Base-by-base conservation (phyloP, 2,329 filamentous ascomycete species). In the Aspergillus ustus region DNA sequence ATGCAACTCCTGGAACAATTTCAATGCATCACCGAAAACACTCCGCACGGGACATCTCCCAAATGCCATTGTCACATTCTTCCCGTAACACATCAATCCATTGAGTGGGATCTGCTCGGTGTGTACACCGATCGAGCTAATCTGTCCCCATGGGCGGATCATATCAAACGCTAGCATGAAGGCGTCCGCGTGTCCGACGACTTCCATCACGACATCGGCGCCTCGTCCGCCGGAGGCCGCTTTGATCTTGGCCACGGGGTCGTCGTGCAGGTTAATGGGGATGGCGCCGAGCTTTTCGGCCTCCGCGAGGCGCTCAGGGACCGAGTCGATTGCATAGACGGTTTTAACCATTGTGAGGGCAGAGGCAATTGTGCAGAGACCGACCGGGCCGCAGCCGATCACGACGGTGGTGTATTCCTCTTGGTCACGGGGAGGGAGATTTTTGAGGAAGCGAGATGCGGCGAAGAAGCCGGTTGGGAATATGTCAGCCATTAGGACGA, bases 351-450 rank as follows among this genome's bases (percentile, higher is more conserved):
- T 20, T 20, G 44, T 46, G 22, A 46, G 44, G 3, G 44, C 44
- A 3, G n/a, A 20, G 7, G 44, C 82, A 50, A 94, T 80, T n/a
- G 92, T 91, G 73, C 93, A 96, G 5, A 96, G 82, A 0, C 92
- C 92, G 1, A 96, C 89, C 0, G 89, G 89, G 0, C 93, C 93
- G 70, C 92, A 95, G 2, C 93, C 92, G 60, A 96, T 85, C 15
- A 95, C 81, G 1, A 94, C 89, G 0, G 91, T 87, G 0, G 65
- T 69, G 45, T 64, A 68, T 5, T 66, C 57, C 9, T 57, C 46
- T 6, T 66, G 83, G 44, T 86, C 81, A 58, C 85, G 81, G 19
- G 71, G 61, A 6, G 76, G 77, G 40, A 90, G 80, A 69, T 87
- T 77, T 52, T 84, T 83, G 72, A 95, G 89, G 2, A 87, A 92